Conservation (phyloP, 2,329 filamentous ascomycete species). For the Phialocephala sp. region DNA sequence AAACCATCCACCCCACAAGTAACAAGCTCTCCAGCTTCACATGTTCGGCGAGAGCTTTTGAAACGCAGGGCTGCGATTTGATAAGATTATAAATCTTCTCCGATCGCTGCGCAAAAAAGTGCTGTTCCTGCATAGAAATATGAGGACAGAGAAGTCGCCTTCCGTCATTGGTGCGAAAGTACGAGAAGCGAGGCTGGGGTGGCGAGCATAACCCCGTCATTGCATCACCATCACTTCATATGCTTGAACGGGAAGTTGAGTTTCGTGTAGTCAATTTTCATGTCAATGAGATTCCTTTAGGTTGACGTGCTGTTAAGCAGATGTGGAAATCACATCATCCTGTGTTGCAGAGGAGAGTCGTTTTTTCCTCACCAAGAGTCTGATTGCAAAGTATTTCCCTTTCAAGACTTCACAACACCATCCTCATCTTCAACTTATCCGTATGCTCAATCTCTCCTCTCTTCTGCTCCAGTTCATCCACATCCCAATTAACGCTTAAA, state of each 20-base stretch:
- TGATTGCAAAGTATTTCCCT: background rate
- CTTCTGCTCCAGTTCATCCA: conserved; percentile 50
- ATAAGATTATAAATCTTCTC: conserved; percentile 4
- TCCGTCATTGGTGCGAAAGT: background rate
- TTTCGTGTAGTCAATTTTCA: no score
- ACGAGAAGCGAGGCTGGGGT: background rate
- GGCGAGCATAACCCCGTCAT: no score
- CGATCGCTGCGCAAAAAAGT: no score
- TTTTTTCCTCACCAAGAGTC: background rate
- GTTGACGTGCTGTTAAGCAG: no score
- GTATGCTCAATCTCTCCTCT: conserved; percentile 50
- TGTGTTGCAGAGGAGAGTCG: no score
- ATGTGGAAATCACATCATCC: no score
- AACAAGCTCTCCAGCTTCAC: background rate
- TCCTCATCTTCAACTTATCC: conserved; percentile 44
- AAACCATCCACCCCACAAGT: no score
- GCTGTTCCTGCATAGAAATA: no score
- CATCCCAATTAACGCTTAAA: conserved; percentile 52
- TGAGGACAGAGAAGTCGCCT: background rate
- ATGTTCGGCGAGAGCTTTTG: background rate
- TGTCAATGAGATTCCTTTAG: no score
- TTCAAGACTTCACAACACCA: conserved; percentile 27
- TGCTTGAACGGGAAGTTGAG: no score
- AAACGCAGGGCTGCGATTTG: background rate
- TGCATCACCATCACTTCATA: no score